phyloP scores from a whole-genome alignment of 1,284 basidiomycete genomes.

The Hemileia vastatrix region DNA sequence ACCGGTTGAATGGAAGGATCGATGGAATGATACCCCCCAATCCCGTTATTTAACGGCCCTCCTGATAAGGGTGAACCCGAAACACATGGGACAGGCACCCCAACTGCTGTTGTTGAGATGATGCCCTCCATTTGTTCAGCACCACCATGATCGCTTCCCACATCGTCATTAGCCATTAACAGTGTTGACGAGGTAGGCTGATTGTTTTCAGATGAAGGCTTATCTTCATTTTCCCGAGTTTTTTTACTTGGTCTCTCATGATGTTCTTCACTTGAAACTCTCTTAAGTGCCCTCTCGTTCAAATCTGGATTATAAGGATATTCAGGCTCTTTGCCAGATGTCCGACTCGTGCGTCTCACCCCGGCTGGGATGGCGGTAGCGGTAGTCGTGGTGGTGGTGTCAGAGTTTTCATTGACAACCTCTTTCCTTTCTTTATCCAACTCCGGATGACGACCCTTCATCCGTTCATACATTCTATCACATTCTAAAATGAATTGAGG shows the following conservation, averaged over 20 bases:
- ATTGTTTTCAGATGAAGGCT: background rate
- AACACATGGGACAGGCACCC: background rate
- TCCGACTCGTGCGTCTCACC: conserved; percentile 57
- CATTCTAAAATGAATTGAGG: conserved; percentile 71
- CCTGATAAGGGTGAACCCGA: too few relatives aligned
- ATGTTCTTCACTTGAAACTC: conserved; percentile 7
- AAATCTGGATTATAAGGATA: conserved; percentile 25
- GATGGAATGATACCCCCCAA: too few relatives aligned
- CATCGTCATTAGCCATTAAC: background rate
- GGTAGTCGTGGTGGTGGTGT: too few relatives aligned
- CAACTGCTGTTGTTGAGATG: background rate
- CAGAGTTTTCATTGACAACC: too few relatives aligned
- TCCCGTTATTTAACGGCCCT: too few relatives aligned
- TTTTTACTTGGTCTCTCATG: conserved; percentile 6
- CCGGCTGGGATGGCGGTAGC: conserved; percentile 46
- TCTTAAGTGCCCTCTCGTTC: conserved; percentile 15
- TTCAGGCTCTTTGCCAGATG: conserved; percentile 60
- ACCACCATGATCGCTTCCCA: background rate
- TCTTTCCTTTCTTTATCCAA: conserved; percentile 51
- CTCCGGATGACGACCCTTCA: conserved; percentile 60
- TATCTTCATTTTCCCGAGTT: conserved; percentile 3
- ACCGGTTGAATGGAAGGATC: too few relatives aligned
- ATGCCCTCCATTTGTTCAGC: background rate
- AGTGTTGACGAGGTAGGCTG: too few relatives aligned
- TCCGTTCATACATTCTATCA: conserved; percentile 72